A percentile compares a stretch with the other conserved stretches of the same genome.
Conservation (phyloP, 1,139 yeast species). For the Geotrichum australiense region DNA sequence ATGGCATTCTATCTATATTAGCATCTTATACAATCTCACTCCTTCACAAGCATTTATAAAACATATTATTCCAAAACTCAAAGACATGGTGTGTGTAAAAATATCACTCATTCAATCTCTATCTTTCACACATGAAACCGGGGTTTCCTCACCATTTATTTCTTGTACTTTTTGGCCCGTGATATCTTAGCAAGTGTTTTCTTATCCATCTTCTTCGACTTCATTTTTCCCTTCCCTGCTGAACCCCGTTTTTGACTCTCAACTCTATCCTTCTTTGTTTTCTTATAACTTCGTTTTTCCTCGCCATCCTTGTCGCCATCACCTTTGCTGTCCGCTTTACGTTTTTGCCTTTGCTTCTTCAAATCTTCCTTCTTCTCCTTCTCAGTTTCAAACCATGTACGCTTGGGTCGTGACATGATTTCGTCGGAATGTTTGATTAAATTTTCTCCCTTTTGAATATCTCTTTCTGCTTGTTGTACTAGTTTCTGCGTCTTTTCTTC, state of each 20-base stretch:
- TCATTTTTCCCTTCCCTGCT: slow-evolving; percentile 46
- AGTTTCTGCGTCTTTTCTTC: slow-evolving; percentile 91
- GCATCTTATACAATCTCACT: too few species aligned
- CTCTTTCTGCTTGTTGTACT: slow-evolving; percentile 83
- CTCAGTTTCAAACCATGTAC: slow-evolving; percentile 93
- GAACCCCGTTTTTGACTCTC: slow-evolving; percentile 21
- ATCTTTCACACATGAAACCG: too few species aligned
- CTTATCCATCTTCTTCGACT: slow-evolving; percentile 33
- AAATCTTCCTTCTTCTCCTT: slow-evolving; percentile 48
- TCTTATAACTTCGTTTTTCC: slow-evolving; percentile 25
- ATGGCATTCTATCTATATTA: too few species aligned
- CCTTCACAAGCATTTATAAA: too few species aligned
- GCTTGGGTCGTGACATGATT: slow-evolving; percentile 80
- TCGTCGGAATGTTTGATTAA: slow-evolving; percentile 72
- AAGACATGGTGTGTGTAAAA: too few species aligned
- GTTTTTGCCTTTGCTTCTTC: slow-evolving; percentile 43
- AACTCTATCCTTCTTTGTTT: slow-evolving; percentile 28
- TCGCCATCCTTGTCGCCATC: slow-evolving; percentile 19
- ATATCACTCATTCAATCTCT: too few species aligned
- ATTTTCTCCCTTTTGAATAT: slow-evolving; percentile 77
- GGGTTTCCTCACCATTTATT: too few species aligned
- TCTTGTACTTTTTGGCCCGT: slow-evolving; percentile 44
- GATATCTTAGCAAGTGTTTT: slow-evolving; percentile 16
- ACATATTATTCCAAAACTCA: too few species aligned
- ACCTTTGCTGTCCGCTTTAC: slow-evolving; percentile 54